These are phyloP conservation scores for Steccherinum ochraceum DNA, from an alignment of 768 basidiomycete species.

Conservation along the genomic window DNA sequence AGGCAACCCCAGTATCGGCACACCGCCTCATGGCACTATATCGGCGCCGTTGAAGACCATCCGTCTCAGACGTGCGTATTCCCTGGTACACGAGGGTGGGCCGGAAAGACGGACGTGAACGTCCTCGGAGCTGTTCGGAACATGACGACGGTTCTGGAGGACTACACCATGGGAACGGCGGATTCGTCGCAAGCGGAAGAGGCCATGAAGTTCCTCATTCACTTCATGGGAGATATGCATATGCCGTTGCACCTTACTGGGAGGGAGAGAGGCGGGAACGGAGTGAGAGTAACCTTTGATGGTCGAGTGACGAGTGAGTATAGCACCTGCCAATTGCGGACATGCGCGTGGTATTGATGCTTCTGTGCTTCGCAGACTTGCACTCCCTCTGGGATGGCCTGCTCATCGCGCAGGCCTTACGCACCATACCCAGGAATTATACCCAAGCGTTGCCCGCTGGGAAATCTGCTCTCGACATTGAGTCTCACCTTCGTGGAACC, in stretches of 20 bases:
- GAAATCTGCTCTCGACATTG: constrained; percentile 45
- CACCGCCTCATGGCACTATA: constrained; percentile 72
- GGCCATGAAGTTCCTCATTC: constrained; percentile 87
- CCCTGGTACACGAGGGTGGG: constrained; percentile 74
- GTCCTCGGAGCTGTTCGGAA: constrained; percentile 78
- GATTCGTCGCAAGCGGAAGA: constrained; percentile 47
- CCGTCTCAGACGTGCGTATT: constrained; percentile 74
- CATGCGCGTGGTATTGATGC: background rate
- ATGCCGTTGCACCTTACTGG: constrained; percentile 91
- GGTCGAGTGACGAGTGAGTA: constrained; percentile 62
- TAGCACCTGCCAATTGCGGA: constrained; percentile 9
- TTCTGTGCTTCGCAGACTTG: constrained; percentile 41
- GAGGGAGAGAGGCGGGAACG: constrained; percentile 84
- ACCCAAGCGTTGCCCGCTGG: constrained; percentile 60
- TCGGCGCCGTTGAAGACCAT: constrained; percentile 68
- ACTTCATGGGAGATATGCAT: constrained; percentile 92
- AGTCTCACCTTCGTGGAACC: constrained; percentile 51
- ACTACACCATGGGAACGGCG: constrained; percentile 30
- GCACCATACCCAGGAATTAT: constrained; percentile 72
- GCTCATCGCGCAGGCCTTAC: constrained; percentile 78
- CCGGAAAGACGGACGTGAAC: constrained; percentile 47
- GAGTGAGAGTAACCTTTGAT: constrained; percentile 67
- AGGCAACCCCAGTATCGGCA: constrained; percentile 45
- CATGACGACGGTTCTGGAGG: constrained; percentile 55
- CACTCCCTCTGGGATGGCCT: constrained; percentile 85